These are phyloP conservation scores for Phyllosticta citriasiana DNA, from an alignment of 2,329 filamentous ascomycete species.

Conservation along the genomic window DNA sequence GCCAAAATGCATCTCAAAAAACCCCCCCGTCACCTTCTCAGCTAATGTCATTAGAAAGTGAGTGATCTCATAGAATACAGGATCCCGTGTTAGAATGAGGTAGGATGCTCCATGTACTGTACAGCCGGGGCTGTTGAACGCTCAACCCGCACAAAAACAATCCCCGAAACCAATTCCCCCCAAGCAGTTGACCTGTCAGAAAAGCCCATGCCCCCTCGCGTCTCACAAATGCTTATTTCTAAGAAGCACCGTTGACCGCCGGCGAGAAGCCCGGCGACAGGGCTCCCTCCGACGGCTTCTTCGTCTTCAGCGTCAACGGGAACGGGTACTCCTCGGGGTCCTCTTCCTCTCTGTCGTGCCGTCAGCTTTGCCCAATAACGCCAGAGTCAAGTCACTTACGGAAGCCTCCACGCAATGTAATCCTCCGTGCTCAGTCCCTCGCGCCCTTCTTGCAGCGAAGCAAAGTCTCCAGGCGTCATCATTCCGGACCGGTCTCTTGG, in stretches of 20 bases:
- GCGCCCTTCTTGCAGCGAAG: conserved; percentile 84
- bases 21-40: background rate
- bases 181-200: background rate
- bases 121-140: conserved; percentile 1
- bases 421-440: conserved; percentile 94
- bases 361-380: conserved; percentile 19
- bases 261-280: conserved; percentile 1
- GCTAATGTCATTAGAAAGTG: background rate
- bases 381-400: conserved; percentile 55
- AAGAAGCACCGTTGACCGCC: conserved; percentile 21
- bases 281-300: conserved; percentile 23
- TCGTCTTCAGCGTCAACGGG: conserved; percentile 53
- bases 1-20: background rate
- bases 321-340: conserved; percentile 71
- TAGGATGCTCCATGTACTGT: conserved; percentile 6
- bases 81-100: background rate
- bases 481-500: conserved; percentile 84
- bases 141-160: conserved; percentile 1
- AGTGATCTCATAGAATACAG: conserved; percentile 9
- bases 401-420: conserved; percentile 95
- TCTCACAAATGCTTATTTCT: conserved; percentile 4
- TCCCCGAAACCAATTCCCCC: conserved; percentile 1
- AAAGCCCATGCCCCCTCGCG: background rate
- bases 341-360: conserved; percentile 66
- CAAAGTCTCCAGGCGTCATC: conserved; percentile 99